These are phyloP conservation scores for Rehmannia glutinosa DNA, from an alignment of 257 asterid species.

Conservation along the genomic window DNA sequence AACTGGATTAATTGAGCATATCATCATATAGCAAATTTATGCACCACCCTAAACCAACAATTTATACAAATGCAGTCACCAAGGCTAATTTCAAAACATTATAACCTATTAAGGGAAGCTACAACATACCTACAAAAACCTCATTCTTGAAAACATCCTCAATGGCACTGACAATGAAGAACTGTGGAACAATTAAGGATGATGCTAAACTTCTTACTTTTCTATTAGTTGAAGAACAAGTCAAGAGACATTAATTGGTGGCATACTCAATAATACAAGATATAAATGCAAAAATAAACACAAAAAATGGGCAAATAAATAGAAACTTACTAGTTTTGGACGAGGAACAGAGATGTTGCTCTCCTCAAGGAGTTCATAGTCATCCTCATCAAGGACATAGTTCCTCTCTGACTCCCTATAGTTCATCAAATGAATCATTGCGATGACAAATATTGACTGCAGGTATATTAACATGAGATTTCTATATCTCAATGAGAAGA, in stretches of 20 bases:
- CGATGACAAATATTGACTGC: not conserved
- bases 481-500: too few species aligned
- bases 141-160: conserved; percentile 60
- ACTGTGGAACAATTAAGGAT: conserved; percentile 58
- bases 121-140: conserved; percentile 52
- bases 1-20: not conserved
- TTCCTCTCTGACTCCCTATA: conserved; percentile 69
- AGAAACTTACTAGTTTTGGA: conserved; percentile 44
- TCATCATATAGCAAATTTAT: not conserved
- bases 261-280: not conserved
- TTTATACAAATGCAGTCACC: not conserved
- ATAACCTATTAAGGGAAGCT: not conserved
- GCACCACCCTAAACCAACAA: not conserved
- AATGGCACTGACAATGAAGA: conserved; percentile 47
- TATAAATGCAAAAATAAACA: not conserved
- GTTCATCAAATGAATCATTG: not conserved
- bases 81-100: not conserved
- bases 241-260: not conserved
- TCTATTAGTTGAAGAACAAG: conserved; percentile 35
- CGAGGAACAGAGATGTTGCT: conserved; percentile 83
- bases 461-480: not conserved
- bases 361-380: conserved; percentile 90
- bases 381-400: conserved; percentile 83
- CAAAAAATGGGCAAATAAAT: not conserved
- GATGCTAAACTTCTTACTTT: conserved; percentile 76